Evolutionary conservation across 2,329 filamentous ascomycete species (phyloP).

Genomic region (Trichophyton simii): DNA sequence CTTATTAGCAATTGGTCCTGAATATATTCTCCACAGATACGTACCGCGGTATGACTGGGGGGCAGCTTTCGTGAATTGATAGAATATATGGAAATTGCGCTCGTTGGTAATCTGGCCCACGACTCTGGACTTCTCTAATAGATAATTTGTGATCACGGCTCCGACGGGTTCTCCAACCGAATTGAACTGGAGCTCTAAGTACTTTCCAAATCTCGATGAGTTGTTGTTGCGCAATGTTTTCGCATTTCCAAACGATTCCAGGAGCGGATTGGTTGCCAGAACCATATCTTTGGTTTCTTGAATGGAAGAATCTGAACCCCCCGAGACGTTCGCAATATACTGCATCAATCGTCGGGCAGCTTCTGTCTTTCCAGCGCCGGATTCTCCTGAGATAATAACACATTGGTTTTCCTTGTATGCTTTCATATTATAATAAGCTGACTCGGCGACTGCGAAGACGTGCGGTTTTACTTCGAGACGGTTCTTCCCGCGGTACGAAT

Average conservation of each 20-base stretch:
- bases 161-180: constrained; percentile 79
- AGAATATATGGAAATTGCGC: constrained; percentile 98
- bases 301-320: constrained; percentile 70
- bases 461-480: constrained; percentile 85
- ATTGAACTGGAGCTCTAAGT: constrained; percentile 95
- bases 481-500: constrained; percentile 94
- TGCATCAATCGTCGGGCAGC: constrained; percentile 98
- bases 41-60: constrained; percentile 64
- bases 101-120: constrained; percentile 92
- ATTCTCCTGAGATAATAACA: constrained; percentile 98
- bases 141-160: constrained; percentile 95
- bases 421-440: constrained; percentile 99
- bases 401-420: constrained; percentile 98
- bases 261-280: constrained; percentile 87
- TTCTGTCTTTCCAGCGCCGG: constrained; percentile 95
- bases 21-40: constrained; percentile 4
- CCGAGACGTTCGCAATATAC: constrained; percentile 95
- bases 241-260: constrained; percentile 96
- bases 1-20: constrained; percentile 8
- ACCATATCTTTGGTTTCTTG: constrained; percentile 99
- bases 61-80: constrained; percentile 94
- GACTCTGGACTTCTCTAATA: constrained; percentile 89
- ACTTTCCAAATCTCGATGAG: constrained; percentile 96
- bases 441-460: constrained; percentile 94
- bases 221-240: constrained; percentile 98